These are phyloP conservation scores for Huntiella decipiens DNA, from an alignment of 2,329 filamentous ascomycete species.

Conservation along the genomic window DNA sequence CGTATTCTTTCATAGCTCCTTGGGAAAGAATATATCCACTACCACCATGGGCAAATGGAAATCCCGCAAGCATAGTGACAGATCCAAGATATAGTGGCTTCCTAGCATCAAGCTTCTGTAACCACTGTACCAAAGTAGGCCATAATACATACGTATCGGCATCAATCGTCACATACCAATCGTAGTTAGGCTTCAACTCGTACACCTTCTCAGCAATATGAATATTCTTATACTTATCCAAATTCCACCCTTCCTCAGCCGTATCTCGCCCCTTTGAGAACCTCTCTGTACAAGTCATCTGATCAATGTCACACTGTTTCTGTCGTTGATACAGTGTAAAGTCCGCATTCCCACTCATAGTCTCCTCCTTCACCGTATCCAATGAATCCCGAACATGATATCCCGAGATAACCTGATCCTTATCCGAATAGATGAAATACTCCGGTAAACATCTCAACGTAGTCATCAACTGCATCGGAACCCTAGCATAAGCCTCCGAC, in stretches of 20 bases:
- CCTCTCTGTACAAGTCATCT: constrained; percentile 24
- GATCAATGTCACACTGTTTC: constrained; percentile 25
- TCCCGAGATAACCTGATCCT: constrained; percentile 28
- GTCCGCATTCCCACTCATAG: constrained; percentile 26
- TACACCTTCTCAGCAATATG: constrained; percentile 39
- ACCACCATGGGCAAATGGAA: constrained; percentile 35
- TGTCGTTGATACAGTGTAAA: constrained; percentile 31
- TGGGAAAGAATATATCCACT: constrained; percentile 35
- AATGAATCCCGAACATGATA: constrained; percentile 28
- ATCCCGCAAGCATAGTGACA: constrained; percentile 22
- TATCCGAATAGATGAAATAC: constrained; percentile 39
- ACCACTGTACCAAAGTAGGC: constrained; percentile 31
- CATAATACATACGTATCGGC: constrained; percentile 39
- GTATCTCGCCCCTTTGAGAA: constrained; percentile 14
- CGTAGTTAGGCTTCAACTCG: constrained; percentile 27
- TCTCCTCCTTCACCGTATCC: constrained; percentile 23
- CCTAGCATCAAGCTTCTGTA: constrained; percentile 24
- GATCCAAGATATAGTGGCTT: constrained; percentile 32
- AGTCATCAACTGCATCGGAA: constrained; percentile 36
- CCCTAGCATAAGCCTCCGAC: constrained; percentile 30
- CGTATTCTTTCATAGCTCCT: constrained; percentile 30
- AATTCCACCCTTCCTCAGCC: constrained; percentile 26
- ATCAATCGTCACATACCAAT: constrained; percentile 43
- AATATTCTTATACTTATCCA: constrained; percentile 45
- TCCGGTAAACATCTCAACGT: constrained; percentile 29